Base-by-base conservation (phyloP, 2,329 filamentous ascomycete genomes). In the Clarireedia hainanense region DNA sequence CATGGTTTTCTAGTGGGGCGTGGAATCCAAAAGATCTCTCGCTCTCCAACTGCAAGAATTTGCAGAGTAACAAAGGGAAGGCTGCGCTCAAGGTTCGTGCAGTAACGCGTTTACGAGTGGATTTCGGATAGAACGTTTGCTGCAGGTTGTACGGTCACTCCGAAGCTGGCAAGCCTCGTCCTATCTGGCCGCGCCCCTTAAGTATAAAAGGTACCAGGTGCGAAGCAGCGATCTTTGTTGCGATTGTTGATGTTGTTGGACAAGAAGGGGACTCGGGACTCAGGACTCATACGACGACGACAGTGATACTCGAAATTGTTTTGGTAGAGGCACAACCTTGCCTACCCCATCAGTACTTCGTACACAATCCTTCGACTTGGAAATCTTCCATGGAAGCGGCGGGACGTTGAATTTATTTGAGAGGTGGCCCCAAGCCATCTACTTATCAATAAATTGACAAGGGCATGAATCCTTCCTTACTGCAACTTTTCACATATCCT, bases 391-490 rank as follows among this genome's bases (percentile, higher is more conserved):
- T 23, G 42, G 23, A 7, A 36, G 50, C 37, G 46, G 52, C 12
- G 30, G 23, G 7, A 34, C 10, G 17, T 50, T 15, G 23, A 26
- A 24, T 26, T 50, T 34, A 34, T 34, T 34, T 4, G 30, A 34
- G 17, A 24, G n/a, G 26, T 42, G 6, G 46, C 46, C 52, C 48
- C 27, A 43, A 42, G 5, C 39, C n/a, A 49, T 24, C 40, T 20
- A 47, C 39, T 48, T 43, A 55, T 54, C 34, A 34, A 55, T 55
- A 17, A 34, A 55, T 55, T 50, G 24, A 50, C 52, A 55, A 43
- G 52, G 46, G 46, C 52, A 43, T 50, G 52, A 50, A 55, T 55
- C 46, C 52, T 47, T 55, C 46, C 12, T 55, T 37, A 43, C 7
- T 50, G 47, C 37, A 50, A 36, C 36, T 43, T 24, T 49, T 23